Base-by-base conservation (phyloP, 768 basidiomycete genomes). In the Royoungia palumana region DNA sequence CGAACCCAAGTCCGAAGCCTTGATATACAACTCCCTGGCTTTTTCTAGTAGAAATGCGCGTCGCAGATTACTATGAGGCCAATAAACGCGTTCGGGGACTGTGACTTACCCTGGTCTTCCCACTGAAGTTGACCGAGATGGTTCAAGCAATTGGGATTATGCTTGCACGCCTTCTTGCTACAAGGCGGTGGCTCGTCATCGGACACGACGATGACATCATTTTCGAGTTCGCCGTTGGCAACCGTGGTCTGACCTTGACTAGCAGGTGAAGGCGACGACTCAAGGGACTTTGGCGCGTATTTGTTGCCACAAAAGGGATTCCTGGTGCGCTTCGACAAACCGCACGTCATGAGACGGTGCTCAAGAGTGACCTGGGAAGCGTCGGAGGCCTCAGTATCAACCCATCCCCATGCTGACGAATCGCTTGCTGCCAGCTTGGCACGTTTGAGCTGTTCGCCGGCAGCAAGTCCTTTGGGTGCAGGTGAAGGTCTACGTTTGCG, bases 141-240 rank as follows among this genome's bases (percentile, higher is more conserved):
- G 64, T 94, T 95, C 46, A 94, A 71, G 66, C 95, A 96, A 44
- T 85, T 81, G 9, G 90, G 88, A 61, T 93, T 94, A 41, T 68
- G 67, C 57, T 78, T 84, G 68, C 95, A 98, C 6, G 43, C 24
- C 50, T 79, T 85, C 58, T 79, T 81, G 49, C 64, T 73, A 61
- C 90, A 92, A 14, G 64, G 58, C 4, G 69, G 68, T 30, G 58
- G 64, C 40, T 87, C 84, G 34, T 86, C 81, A 46, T 89, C 87
- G 1, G 85, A 84, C 32, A 89, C 74, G 17, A 87, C 71, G 46
- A 88, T 85, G 25, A 87, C 65, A 59, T 87, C 84, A 54, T 80
- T 80, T 41, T 75, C 75, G 16, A 74, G 66, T 64, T 80, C 79
- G 45, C 75, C 76, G 14, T 66, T 65, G 19, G 64, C 57, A 40